Evolutionary conservation across 768 basidiomycete genomes (phyloP).

Genomic region (Tricholoma bakamatsutake): DNA sequence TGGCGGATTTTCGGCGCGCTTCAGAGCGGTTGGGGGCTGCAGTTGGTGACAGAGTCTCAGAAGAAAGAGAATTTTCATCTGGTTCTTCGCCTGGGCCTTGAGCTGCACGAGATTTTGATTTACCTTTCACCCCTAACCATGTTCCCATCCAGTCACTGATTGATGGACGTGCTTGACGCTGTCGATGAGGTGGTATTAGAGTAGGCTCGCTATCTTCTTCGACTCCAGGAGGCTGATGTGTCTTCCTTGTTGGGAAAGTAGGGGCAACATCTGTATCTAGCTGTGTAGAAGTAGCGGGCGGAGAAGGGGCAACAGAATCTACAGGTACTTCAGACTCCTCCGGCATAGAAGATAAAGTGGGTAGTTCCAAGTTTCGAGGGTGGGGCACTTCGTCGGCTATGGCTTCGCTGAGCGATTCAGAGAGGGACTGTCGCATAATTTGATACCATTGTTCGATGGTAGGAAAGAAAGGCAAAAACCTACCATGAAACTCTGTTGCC

Average conservation of each 20-base stretch:
- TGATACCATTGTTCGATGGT: not conserved
- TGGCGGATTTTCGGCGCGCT: slow-evolving; percentile 40
- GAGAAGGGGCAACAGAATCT: slow-evolving; percentile 7
- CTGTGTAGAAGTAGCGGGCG: slow-evolving; percentile 1
- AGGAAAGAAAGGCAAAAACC: slow-evolving; percentile 15
- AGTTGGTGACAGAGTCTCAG: slow-evolving; percentile 8
- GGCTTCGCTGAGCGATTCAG: slow-evolving; percentile 51
- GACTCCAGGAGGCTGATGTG: not conserved
- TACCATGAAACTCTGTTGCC: slow-evolving; percentile 57
- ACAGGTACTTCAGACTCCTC: slow-evolving; percentile 21
- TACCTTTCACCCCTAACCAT: slow-evolving; percentile 56
- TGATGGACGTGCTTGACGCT: slow-evolving; percentile 41
- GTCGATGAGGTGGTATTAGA: slow-evolving; percentile 13
- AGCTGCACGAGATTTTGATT: slow-evolving; percentile 18
- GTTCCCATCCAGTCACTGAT: slow-evolving; percentile 77
- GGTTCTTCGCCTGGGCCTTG: slow-evolving; percentile 14
- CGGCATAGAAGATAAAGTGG: slow-evolving; percentile 28
- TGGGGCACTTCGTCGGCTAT: slow-evolving; percentile 42
- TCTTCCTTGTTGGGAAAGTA: not conserved
- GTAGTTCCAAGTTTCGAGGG: slow-evolving; percentile 28
- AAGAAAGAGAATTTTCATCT: slow-evolving; percentile 12
- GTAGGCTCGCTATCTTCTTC: slow-evolving; percentile 8
- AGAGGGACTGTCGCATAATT: slow-evolving; percentile 34
- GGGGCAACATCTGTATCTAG: slow-evolving; percentile 8
- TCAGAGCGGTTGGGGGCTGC: slow-evolving; percentile 10